Percentiles rank a stretch among this genome's conserved stretches.
phyloP scores from a whole-genome alignment of 768 basidiomycete species.

The Boletales sp. region DNA sequence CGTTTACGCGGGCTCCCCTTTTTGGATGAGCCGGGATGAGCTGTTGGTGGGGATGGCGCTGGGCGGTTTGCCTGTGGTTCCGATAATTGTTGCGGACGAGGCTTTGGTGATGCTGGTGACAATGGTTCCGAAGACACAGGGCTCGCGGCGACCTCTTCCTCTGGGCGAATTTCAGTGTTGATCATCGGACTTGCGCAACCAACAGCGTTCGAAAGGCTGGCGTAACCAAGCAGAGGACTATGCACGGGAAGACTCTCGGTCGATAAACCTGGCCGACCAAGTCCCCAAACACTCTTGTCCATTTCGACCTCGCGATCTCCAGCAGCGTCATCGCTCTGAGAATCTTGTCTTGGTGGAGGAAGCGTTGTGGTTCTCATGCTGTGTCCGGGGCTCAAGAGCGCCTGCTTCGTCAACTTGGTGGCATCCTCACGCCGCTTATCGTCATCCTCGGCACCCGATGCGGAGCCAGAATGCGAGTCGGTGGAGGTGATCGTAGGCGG shows the following conservation, averaged over 20 bases:
- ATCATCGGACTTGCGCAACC: conserved; percentile 2
- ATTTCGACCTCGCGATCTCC: conserved; percentile 35
- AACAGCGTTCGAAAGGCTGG: not conserved
- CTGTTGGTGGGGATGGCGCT: conserved; percentile 18
- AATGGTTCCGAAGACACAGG: conserved; percentile 3
- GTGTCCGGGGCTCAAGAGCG: conserved; percentile 19
- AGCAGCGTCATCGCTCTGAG: not conserved
- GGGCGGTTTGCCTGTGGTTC: conserved; percentile 24
- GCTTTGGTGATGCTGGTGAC: conserved; percentile 5
- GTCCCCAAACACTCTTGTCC: conserved; percentile 72
- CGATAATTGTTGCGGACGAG: conserved; percentile 8
- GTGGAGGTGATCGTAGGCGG: conserved; percentile 17
- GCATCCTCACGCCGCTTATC: conserved; percentile 23
- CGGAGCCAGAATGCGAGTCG: conserved; percentile 17
- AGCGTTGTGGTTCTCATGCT: conserved; percentile 32
- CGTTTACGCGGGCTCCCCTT: conserved; percentile 30
- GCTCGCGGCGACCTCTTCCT: not conserved
- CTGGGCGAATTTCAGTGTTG: not conserved
- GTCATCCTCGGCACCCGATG: conserved; percentile 19
- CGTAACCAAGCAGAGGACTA: conserved; percentile 4
- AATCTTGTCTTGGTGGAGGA: conserved; percentile 18
- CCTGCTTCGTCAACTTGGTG: conserved; percentile 16
- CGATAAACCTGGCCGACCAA: conserved; percentile 72
- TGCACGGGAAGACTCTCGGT: conserved; percentile 60
- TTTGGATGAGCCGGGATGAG: conserved; percentile 34